These are phyloP conservation scores for Fusarium compactum DNA, from an alignment of 2,329 filamentous ascomycete species.

Conservation along the genomic window DNA sequence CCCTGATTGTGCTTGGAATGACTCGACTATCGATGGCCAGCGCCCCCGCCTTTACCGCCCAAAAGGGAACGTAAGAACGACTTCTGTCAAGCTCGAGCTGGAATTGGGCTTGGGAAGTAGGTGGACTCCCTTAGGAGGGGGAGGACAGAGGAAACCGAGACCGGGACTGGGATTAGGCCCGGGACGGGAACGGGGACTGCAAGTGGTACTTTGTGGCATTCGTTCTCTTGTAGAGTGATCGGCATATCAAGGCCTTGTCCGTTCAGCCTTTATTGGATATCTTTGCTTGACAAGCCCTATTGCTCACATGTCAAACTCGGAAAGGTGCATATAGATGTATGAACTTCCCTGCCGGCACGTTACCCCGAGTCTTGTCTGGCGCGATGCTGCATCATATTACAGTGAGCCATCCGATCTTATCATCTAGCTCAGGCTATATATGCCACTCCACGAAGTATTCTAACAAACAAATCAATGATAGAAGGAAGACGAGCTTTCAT, in stretches of 20 bases:
- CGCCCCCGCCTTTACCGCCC: slow-evolving; percentile 48
- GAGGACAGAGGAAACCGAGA: slow-evolving; percentile 28
- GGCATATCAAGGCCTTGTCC: slow-evolving; percentile 38
- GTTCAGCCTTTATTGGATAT: slow-evolving; percentile 41
- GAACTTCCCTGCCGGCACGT: slow-evolving; percentile 21
- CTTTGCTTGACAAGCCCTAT: slow-evolving; percentile 43
- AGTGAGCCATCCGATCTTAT: slow-evolving; percentile 37
- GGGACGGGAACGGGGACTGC: slow-evolving; percentile 29
- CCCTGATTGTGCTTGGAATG: slow-evolving; percentile 46
- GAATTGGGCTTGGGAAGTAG: slow-evolving; percentile 39
- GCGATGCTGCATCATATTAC: slow-evolving; percentile 39
- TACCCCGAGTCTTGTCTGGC: slow-evolving; percentile 30
- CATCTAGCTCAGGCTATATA: slow-evolving; percentile 18
- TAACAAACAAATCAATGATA: slow-evolving; percentile 4
- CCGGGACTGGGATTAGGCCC: slow-evolving; percentile 34
- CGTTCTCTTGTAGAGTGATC: slow-evolving; percentile 42
- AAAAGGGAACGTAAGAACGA: slow-evolving; percentile 36
- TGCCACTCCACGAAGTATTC: neutral
- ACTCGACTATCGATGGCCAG: slow-evolving; percentile 40
- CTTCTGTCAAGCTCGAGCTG: slow-evolving; percentile 31
- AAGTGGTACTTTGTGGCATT: slow-evolving; percentile 38
- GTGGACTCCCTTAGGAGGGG: slow-evolving; percentile 37
- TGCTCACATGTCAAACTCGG: slow-evolving; percentile 47
- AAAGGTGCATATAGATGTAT: slow-evolving; percentile 39
- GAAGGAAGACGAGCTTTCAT: slow-evolving; percentile 20